A percentile compares a stretch with the other conserved stretches of the same genome.
Evolutionary conservation across 1,284 basidiomycete genomes (phyloP).

Genomic region (Heterobasidion parviporum): DNA sequence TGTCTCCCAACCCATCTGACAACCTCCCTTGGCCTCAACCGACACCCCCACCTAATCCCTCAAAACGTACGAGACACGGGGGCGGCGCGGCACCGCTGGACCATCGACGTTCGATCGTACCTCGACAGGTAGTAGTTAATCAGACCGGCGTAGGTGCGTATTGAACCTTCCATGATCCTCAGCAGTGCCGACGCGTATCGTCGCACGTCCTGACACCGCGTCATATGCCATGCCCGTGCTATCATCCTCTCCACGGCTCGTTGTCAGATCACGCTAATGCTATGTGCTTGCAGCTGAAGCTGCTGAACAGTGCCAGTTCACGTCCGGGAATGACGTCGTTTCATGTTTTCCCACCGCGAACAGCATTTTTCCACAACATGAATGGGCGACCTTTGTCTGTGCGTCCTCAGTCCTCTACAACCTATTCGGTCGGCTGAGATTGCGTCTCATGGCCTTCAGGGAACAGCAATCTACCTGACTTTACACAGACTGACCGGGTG

Average conservation of each 20-base stretch:
- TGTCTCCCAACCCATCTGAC: slow-evolving; percentile 24
- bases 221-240: background rate
- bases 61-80: slow-evolving; percentile 20
- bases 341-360: slow-evolving; percentile 61
- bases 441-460: slow-evolving; percentile 23
- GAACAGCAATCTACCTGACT: slow-evolving; percentile 41
- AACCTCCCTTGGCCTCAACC: slow-evolving; percentile 28
- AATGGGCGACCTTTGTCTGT: slow-evolving; percentile 73
- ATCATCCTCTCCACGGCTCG: too few species aligned
- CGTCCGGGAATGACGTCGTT: slow-evolving; percentile 55
- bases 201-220: background rate
- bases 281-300: slow-evolving; percentile 22
- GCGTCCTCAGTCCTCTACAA: slow-evolving; percentile 23
- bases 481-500: slow-evolving; percentile 38
- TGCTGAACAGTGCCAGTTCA: slow-evolving; percentile 22
- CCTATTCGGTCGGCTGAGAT: slow-evolving; percentile 4
- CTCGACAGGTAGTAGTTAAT: slow-evolving; percentile 27
- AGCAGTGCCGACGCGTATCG: background rate
- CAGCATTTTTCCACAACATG: slow-evolving; percentile 51
- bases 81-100: slow-evolving; percentile 8
- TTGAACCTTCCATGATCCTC: background rate
- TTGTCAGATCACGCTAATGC: background rate
- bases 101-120: slow-evolving; percentile 8
- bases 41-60: slow-evolving; percentile 22
- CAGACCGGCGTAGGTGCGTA: slow-evolving; percentile 33